Conservation (phyloP, 768 basidiomycete genomes). For the Phaeotremella skinneri region DNA sequence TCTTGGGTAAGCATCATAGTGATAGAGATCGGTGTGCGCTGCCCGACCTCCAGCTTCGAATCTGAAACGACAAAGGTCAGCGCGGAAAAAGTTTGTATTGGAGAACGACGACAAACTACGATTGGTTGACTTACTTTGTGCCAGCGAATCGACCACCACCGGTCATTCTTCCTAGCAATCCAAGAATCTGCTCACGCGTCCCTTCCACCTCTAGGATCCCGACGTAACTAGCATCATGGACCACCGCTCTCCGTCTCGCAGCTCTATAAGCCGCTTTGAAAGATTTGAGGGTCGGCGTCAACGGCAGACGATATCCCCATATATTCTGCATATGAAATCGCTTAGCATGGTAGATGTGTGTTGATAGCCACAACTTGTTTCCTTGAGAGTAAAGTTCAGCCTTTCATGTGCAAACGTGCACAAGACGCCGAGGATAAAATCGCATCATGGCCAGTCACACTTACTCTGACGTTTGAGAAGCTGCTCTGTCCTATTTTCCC, state of each 20-base stretch:
- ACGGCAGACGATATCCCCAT: constrained; percentile 89
- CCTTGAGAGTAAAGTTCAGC: constrained; percentile 54
- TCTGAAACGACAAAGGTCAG: constrained; percentile 53
- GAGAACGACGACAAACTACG: background rate
- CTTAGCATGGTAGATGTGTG: constrained; percentile 96
- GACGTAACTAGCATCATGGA: constrained; percentile 87
- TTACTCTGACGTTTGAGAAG: constrained; percentile 74
- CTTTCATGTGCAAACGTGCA: background rate
- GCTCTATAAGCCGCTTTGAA: constrained; percentile 90
- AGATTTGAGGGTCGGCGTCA: constrained; percentile 84
- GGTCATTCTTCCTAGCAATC: constrained; percentile 60
- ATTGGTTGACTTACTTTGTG: constrained; percentile 31
- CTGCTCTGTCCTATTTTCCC: constrained; percentile 60
- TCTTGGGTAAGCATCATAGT: constrained; percentile 63
- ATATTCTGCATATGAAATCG: constrained; percentile 89
- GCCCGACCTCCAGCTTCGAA: constrained; percentile 66
- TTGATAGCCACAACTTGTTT: constrained; percentile 89
- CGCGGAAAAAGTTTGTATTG: background rate
- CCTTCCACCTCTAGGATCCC: constrained; percentile 73
- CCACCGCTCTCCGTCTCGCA: constrained; percentile 73
- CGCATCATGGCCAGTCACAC: constrained; percentile 6
- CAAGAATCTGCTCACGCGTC: constrained; percentile 59
- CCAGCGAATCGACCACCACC: constrained; percentile 44
- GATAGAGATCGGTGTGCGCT: constrained; percentile 68
- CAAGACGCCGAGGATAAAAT: background rate